Conservation (phyloP, 106 monocot genomes). For the Phalaenopsis aphrodite region DNA sequence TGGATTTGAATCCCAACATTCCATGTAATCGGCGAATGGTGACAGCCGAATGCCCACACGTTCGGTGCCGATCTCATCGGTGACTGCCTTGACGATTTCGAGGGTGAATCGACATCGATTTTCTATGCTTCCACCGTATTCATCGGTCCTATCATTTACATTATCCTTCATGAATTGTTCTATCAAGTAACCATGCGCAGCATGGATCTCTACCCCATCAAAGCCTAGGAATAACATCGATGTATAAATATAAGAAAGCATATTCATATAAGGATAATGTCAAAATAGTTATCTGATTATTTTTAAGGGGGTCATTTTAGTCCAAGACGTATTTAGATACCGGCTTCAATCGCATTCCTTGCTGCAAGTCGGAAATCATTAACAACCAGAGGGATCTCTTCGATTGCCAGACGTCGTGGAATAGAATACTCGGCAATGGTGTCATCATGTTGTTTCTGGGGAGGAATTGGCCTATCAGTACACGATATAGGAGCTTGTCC, state of each 20-base stretch:
- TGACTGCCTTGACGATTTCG: constrained; percentile 31
- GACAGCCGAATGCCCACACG: constrained; percentile 45
- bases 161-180: constrained; percentile 52
- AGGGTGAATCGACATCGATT: constrained; percentile 49
- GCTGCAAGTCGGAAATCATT: constrained; percentile 16
- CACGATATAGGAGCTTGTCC: background rate
- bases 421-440: constrained; percentile 2
- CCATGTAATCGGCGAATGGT: constrained; percentile 20
- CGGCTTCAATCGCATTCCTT: too few relatives aligned
- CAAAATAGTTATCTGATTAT: too few relatives aligned
- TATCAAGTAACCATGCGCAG: constrained; percentile 34
- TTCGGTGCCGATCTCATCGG: constrained; percentile 32
- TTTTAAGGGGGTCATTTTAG: too few relatives aligned
- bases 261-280: background rate
- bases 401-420: background rate
- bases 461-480: constrained; percentile 3
- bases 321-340: too few relatives aligned
- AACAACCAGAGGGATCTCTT: constrained; percentile 13
- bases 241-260: background rate
- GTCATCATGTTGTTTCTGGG: constrained; percentile 3
- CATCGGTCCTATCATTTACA: constrained; percentile 36
- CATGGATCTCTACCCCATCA: constrained; percentile 50
- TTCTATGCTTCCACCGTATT: constrained; percentile 39
- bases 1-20: constrained; percentile 25
- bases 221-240: constrained; percentile 19